phyloP scores from a whole-genome alignment of 345 rosid genomes.

The Turritis glabra region DNA sequence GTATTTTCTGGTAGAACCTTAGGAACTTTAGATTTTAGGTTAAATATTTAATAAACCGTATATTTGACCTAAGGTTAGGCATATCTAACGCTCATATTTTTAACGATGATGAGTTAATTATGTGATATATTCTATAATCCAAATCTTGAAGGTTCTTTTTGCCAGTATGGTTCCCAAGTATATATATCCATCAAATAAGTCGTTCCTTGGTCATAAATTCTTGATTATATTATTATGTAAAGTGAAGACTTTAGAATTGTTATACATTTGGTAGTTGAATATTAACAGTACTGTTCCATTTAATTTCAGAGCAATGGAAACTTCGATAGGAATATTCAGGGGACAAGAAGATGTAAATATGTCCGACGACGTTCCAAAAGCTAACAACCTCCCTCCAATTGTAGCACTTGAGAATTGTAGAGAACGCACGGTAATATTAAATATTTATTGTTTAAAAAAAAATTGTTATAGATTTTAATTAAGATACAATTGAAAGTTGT shows the following conservation, averaged over 20 bases:
- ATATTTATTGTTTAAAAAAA: neutral
- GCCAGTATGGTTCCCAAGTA: neutral
- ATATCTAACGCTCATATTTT: constrained; percentile 2
- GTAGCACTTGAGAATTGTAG: constrained; percentile 74
- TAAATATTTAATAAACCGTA: neutral
- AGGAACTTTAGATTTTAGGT: neutral
- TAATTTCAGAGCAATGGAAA: constrained; percentile 67
- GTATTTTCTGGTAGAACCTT: neutral
- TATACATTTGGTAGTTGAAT: neutral
- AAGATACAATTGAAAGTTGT: neutral
- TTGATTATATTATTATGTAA: neutral
- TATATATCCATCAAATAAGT: neutral
- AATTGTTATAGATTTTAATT: neutral
- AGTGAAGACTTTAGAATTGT: neutral
- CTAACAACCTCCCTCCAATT: constrained; percentile 49
- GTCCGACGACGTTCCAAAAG: constrained; percentile 17
- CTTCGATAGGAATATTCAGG: constrained; percentile 63
- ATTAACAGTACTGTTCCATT: neutral
- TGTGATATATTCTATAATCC: neutral
- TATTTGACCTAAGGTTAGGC: neutral
- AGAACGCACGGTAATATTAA: constrained; percentile 51
- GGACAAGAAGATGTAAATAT: constrained; percentile 27
- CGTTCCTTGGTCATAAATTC: neutral
- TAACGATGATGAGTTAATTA: neutral
- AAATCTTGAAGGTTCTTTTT: neutral